Percentiles rank a stretch among this genome's conserved stretches.
phyloP scores from a whole-genome alignment of 176 grass and related monocot genomes.

The Bolboschoenus planiculmis region DNA sequence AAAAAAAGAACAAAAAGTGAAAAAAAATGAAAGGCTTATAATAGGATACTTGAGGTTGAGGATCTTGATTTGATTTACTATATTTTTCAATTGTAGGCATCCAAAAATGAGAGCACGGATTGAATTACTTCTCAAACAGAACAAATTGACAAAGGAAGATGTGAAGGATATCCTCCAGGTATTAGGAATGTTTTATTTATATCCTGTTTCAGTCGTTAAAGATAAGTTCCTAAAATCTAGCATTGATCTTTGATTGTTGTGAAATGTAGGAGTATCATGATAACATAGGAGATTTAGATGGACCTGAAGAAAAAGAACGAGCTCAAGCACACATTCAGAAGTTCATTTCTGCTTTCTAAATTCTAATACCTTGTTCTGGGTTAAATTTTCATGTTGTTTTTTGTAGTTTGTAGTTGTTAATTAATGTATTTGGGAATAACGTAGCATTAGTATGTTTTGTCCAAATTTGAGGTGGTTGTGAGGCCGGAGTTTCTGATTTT shows the following conservation, averaged over 20 bases:
- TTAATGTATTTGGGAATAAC: background rate
- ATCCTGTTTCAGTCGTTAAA: background rate
- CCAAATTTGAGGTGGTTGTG: background rate
- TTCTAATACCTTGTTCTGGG: slow-evolving; percentile 28
- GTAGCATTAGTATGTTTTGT: background rate
- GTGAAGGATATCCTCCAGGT: slow-evolving; percentile 84
- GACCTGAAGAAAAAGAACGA: slow-evolving; percentile 91
- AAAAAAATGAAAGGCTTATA: background rate
- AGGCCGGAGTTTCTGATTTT: background rate
- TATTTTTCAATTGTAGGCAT: slow-evolving; percentile 42
- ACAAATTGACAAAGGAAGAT: slow-evolving; percentile 82
- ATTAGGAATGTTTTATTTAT: background rate
- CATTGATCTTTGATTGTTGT: background rate
- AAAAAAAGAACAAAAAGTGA: background rate
- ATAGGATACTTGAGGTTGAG: background rate
- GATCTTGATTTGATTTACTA: slow-evolving; percentile 11
- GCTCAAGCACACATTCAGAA: slow-evolving; percentile 63
- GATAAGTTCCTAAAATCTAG: background rate
- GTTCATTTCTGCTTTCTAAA: slow-evolving; percentile 53
- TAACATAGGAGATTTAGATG: slow-evolving; percentile 88
- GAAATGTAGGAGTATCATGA: slow-evolving; percentile 82
- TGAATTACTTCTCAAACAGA: slow-evolving; percentile 89
- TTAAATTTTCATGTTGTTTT: background rate
- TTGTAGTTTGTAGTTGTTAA: background rate
- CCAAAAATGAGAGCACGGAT: slow-evolving; percentile 70